Evolutionary conservation across 2,329 filamentous ascomycete species (phyloP), one percentile per base, ranked within the genome.

Genomic region (Drechslera avenae): DNA sequence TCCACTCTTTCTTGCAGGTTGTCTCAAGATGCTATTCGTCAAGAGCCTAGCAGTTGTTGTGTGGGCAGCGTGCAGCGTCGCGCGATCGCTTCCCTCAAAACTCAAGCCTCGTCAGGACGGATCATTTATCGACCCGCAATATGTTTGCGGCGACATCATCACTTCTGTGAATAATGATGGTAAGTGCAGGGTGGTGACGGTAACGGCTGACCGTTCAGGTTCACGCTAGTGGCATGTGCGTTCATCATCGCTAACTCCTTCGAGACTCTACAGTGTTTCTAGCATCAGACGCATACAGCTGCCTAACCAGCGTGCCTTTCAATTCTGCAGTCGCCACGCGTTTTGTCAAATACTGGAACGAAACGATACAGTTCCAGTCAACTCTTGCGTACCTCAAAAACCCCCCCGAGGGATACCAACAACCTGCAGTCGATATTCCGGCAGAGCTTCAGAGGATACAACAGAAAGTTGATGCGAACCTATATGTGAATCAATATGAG

Each of bases 251-350:
- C 26, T 28, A 28, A 28, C 9, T 12, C 3, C 10, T 13, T 28
- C 26, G 18, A 35, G 33, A 17, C 7, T 3, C 8, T 17, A 35
- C 33, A 10, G 8, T 30, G 17, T 42, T 46, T 26, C 44, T 43
- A 12, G 56, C 56, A 14, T 36, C 43, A 14, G 41, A 54, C 13
- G 57, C 46, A 5, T 60, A 54, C 28, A 41, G 39, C 28, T 82
- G 79, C 50, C 64, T 81, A 8, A 70, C 56, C 2, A 75, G 64
- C 18, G 75, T 80, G 5, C 78, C 79, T 0, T 79, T 82, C 56
- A 74, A 78, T 42, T 19, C 68, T 3, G 76, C 73, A 5, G 74
- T 77, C 1, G 78, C 78, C 2, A 60, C 69, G 5, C 64, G 74
- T 1, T 78, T 81, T 47, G 50, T 81, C 4, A 52, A 72, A 5